A percentile compares a stretch with the other conserved stretches of the same genome.
Evolutionary conservation across 2,329 filamentous ascomycete species (phyloP).

Genomic region (Trichoderma brevicompactum): DNA sequence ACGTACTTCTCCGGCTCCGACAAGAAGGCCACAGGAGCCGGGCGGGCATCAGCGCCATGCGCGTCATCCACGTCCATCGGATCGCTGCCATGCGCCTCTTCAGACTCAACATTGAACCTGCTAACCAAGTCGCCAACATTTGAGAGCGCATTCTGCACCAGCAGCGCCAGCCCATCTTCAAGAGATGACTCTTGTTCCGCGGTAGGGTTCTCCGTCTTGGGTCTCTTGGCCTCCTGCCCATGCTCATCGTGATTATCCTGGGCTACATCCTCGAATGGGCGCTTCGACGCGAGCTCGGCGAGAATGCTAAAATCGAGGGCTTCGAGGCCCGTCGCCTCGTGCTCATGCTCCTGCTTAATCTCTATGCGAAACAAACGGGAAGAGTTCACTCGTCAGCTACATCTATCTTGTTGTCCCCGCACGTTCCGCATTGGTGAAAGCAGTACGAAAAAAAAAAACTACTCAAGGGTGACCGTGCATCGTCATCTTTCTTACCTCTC

Average conservation of each 20-base stretch:
- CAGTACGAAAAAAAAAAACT: background rate
- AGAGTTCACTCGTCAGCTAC: conserved; percentile 1
- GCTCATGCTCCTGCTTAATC: conserved; percentile 47
- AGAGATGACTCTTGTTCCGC: conserved; percentile 38
- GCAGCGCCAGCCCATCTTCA: conserved; percentile 44
- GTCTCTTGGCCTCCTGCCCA: conserved; percentile 42
- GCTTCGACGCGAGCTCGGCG: conserved; percentile 45
- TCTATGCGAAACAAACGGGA: conserved; percentile 33
- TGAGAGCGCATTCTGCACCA: conserved; percentile 48
- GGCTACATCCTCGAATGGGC: conserved; percentile 42
- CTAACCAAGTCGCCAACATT: conserved; percentile 46
- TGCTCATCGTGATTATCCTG: conserved; percentile 36
- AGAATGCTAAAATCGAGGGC: conserved; percentile 44
- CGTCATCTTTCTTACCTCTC: conserved; percentile 38
- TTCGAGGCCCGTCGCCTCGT: conserved; percentile 39
- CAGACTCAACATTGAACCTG: conserved; percentile 38
- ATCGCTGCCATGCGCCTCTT: conserved; percentile 37
- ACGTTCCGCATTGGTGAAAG: background rate
- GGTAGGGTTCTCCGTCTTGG: conserved; percentile 40
- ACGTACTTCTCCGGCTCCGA: conserved; percentile 46
- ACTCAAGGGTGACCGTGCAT: background rate
- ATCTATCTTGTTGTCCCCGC: background rate
- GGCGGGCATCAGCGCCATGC: conserved; percentile 38
- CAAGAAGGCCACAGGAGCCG: conserved; percentile 40
- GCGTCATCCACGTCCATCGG: conserved; percentile 44